Base-by-base conservation (phyloP, 148 eudicot genomes). In the Cornus kousa region DNA sequence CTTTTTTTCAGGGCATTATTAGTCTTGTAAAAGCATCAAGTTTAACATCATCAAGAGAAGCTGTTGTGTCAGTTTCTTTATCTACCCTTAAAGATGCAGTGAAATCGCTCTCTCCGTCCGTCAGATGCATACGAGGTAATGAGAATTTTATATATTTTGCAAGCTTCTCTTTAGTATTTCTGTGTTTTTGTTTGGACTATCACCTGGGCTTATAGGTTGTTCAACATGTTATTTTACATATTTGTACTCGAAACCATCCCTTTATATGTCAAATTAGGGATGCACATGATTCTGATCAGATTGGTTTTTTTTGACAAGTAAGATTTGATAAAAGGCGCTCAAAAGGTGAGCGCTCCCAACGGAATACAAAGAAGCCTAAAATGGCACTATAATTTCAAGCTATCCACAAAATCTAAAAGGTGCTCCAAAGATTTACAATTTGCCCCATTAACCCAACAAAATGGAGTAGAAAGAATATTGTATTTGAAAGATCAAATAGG, bases 1-100 rank as follows among this genome's bases (percentile, higher is more conserved):
- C n/a, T 35, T 4, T 68, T 67, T 23, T 66, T 48, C 87, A 88
- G 91, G 84, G 81, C 35, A 50, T 84, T 72, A 74, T 82, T 75
- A 75, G 80, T 75, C 65, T 86, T 68, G 19, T 76, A 67, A 86
- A 80, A 69, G 80, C 81, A 20, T 77, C 80, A 73, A 74, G 77
- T 68, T 46, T 74, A 40, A 75, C 46, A 77, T 9, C 68, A 64
- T 79, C 74, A 19, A 78, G 79, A 80, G 81, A 83, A 76, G 69
- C 80, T 39, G 65, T 57, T 22, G 37, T 78, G 13, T 74, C 81
- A 72, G 43, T 48, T 60, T 81, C 82, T 67, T 66, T 78, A 35
- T 53, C 28, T 50, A 67, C 70, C 32, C 4, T 60, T 53, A 79
- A 76, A 65, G 79, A 31, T 57, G 50, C 62, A 28, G 53, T 69